Percentiles rank a stretch among this genome's conserved stretches.
These are phyloP conservation scores for Mixia osmundae DNA, from an alignment of 1,284 basidiomycete genomes.

Conservation along the genomic window DNA sequence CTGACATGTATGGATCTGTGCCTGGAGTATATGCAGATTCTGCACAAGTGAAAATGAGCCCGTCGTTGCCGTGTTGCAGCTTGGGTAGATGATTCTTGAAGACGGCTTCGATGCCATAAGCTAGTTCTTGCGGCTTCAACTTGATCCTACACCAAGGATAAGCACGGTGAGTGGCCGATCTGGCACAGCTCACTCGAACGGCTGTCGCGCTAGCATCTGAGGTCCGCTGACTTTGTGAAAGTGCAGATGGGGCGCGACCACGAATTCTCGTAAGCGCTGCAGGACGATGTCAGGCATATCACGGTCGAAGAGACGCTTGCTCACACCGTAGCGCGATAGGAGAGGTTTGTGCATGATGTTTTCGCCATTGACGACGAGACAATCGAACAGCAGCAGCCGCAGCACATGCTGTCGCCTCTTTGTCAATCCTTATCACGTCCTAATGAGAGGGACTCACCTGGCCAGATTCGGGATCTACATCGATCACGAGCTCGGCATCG, in stretches of 20 bases:
- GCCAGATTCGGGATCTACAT: conserved; percentile 50
- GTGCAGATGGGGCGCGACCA: conserved; percentile 53
- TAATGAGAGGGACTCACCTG: conserved; percentile 27
- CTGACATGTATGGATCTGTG: conserved; percentile 76
- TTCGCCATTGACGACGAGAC: conserved; percentile 60
- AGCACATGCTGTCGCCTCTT: conserved; percentile 36
- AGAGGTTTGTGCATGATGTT: conserved; percentile 66
- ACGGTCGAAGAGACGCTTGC: conserved; percentile 14
- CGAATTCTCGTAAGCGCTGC: conserved; percentile 59
- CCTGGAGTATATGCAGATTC: conserved; percentile 65
- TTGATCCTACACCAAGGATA: conserved; percentile 34
- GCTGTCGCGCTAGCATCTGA: conserved; percentile 36
- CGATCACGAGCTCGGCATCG: conserved; percentile 86
- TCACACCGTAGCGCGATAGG: conserved; percentile 70
- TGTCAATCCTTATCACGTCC: background rate
- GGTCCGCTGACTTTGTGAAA: conserved; percentile 46
- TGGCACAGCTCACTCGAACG: conserved; percentile 48
- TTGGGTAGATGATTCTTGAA: conserved; percentile 59
- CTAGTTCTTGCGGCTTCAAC: conserved; percentile 70
- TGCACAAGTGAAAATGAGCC: conserved; percentile 86
- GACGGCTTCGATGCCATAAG: conserved; percentile 68
- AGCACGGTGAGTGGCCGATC: background rate
- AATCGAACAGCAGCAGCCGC: conserved; percentile 77
- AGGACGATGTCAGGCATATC: background rate
- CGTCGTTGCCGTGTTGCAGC: conserved; percentile 85